Conservation (phyloP, 257 asterid genomes). For the Leptodermis oblonga region DNA sequence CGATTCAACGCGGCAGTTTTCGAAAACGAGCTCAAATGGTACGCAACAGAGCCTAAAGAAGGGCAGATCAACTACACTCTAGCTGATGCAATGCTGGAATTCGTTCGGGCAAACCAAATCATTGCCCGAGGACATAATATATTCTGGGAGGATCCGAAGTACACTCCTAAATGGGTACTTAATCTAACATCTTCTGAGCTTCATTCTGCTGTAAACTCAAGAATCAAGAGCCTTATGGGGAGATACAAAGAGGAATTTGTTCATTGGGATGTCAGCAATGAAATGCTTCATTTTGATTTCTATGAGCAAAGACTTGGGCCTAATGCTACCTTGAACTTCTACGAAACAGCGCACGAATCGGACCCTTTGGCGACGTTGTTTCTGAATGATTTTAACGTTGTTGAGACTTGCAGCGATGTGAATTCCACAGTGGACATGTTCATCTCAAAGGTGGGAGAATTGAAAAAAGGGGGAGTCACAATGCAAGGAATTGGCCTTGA, state of each 20-base stretch:
- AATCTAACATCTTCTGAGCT: conserved; percentile 37
- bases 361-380: conserved; percentile 48
- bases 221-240: conserved; percentile 46
- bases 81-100: conserved; percentile 52
- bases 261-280: conserved; percentile 75
- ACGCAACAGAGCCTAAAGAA: conserved; percentile 40
- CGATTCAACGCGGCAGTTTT: conserved; percentile 68
- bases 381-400: conserved; percentile 44
- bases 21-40: conserved; percentile 74
- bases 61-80: conserved; percentile 54
- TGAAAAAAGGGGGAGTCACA: conserved; percentile 29
- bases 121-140: conserved; percentile 62
- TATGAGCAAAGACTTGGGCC: conserved; percentile 40
- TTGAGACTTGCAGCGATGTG: conserved; percentile 41
- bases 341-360: conserved; percentile 27
- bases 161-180: conserved; percentile 45
- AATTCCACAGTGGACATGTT: conserved; percentile 44
- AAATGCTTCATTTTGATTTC: conserved; percentile 58
- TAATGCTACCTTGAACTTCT: conserved; percentile 36
- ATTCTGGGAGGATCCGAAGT: conserved; percentile 50
- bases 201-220: conserved; percentile 31
- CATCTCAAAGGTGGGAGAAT: conserved; percentile 32
- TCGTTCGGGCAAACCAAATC: conserved; percentile 37
- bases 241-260: conserved; percentile 51
- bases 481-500: conserved; percentile 50